These are phyloP conservation scores for Lipomyces chichibuensis DNA, from an alignment of 805 yeast genomes.

Conservation along the genomic window DNA sequence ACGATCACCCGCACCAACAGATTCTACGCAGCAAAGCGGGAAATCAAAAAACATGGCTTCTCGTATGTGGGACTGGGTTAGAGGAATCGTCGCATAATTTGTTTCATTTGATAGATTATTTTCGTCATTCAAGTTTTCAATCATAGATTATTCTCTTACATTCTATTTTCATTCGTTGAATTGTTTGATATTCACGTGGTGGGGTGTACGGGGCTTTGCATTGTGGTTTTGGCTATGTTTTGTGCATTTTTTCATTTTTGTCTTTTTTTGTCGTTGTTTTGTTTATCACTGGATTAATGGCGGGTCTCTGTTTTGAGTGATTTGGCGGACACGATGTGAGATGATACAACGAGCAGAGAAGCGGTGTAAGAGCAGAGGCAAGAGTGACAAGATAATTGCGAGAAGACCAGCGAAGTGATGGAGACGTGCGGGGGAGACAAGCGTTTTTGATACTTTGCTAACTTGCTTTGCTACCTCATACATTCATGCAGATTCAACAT, in stretches of 20 bases:
- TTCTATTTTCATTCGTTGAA: neutral
- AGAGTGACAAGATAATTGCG: no score
- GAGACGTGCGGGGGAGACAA: neutral
- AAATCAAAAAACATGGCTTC: slow-evolving; percentile 24
- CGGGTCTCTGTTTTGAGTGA: neutral
- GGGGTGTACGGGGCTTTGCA: neutral
- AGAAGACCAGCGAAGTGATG: neutral
- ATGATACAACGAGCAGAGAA: neutral
- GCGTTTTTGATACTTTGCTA: neutral
- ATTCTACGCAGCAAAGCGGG: slow-evolving; percentile 3
- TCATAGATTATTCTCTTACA: neutral
- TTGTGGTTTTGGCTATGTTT: neutral
- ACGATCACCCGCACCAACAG: slow-evolving; percentile 10
- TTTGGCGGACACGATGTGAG: neutral
- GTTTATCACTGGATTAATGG: neutral
- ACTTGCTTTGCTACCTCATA: neutral
- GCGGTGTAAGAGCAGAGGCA: neutral
- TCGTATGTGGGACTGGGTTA: slow-evolving; percentile 41
- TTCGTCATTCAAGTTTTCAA: neutral
- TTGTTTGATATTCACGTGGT: neutral
- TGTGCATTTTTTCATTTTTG: neutral
- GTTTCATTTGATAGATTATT: neutral
- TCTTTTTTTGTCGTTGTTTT: neutral
- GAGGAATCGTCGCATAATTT: slow-evolving; percentile 11
- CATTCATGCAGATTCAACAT: neutral